Evolutionary conservation across 73 alveolate species (phyloP), one percentile per base, ranked within the genome.

Genomic region (Loxodes magnus): DNA sequence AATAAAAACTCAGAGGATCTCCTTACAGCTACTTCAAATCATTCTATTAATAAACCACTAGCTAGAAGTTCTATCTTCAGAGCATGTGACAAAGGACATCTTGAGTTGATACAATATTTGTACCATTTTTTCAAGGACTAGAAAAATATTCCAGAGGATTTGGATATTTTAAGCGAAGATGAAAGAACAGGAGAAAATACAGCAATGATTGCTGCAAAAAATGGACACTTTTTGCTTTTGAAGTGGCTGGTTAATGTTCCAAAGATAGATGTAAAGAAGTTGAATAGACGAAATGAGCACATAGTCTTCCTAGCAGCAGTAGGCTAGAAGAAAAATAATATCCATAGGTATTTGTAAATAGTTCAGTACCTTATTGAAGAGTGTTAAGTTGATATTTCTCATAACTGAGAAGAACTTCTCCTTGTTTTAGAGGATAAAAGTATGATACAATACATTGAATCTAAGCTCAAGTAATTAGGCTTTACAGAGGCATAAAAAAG

Each of bases 141-240:
- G 19, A 7, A 12, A 46, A 46, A 24, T 19, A 5, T 10, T 10
- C 59, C 59, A 22, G 19, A n/a, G n/a, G 59, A 46, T 17, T 24
- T 46, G 7, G 59, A 46, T 24, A 10, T 46, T 16, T 20, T 25
- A 10, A 2, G 27, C 27, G 50, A 12, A 12, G 59, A 46, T 2
- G 59, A 46, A 24, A 12, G 27, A 7, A 12, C 59, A 46, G 59
- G 59, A 1, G 59, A 46, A 24, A 46, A 46, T 24, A 25, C 36
- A 25, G 59, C 59, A 0, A 2, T 46, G n/a, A 46, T 46, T 46
- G 50, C 59, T 1, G 22, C 43, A n/a, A 46, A 22, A 2, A 46
- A 10, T 1, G 46, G 59, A 1, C 39, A 21, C 27, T 46, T n/a
- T n/a, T n/a, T n/a, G n/a, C n/a, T n/a, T n/a, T n/a, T n/a, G n/a